Base-by-base conservation (phyloP, 164 flowering plant species). In the Aristolochia contorta region DNA sequence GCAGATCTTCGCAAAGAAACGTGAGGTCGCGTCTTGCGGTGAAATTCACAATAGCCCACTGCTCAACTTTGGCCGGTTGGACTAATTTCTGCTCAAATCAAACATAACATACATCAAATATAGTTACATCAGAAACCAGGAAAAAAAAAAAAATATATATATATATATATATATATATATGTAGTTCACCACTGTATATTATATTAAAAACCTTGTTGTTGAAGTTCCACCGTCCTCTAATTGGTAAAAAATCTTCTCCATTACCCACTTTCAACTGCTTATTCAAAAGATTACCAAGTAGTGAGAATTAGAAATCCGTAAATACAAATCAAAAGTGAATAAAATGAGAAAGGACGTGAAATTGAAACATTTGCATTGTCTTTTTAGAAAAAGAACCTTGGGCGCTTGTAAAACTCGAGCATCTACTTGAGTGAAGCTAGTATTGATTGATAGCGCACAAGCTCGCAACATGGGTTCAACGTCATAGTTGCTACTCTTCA, bases 201-300 rank as follows among this genome's bases (percentile, higher is more conserved):
- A 14, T 16, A 61, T 13, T 16, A 15, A 37, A 37, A 32, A 90
- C 99, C 95, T 88, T 94, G 16, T 86, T 77, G 49, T 80, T 86
- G 33, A 90, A 85, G 62, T 91, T 94, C 99, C 97, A 90, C 0
- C 91, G 71, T 7, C 99, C 99, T 69, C 82, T 84, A 8, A 91
- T 73, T 8, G 97, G 84, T 27, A 59, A 32, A 22, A 86, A 73
- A 22, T 86, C 88, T 12, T 85, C 95, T 9, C 86, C 89, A 53
- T 82, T 79, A 24, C 97, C 99, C 12, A 77, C 77, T 67, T 77
- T 88, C 69, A 93, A 69, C 99, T 93, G 80, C 25, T 27, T 20
- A 33, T 30, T 41, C 1, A 10, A 18, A 58, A 58, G 14, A 24
- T 54, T 19, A 19, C 5, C 24, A 22, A 22, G 23, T 3, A 54